A percentile compares a stretch with the other conserved stretches of the same genome.
Evolutionary conservation across 495 filamentous ascomycete species (phyloP).

Genomic region (Cryomyces antarcticus): DNA sequence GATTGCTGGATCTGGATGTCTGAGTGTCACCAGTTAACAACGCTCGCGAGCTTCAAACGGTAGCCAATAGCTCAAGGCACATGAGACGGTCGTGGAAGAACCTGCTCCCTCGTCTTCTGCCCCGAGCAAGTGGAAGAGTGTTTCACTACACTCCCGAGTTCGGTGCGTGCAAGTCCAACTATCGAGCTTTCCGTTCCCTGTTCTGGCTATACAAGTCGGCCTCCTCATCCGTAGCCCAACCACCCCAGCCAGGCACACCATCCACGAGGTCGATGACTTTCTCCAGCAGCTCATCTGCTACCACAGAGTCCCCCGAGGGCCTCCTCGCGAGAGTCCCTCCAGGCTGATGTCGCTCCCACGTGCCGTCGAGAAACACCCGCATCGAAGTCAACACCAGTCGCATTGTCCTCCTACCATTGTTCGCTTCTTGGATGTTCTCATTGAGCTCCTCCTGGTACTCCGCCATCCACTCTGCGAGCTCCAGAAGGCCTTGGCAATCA

Average conservation of each 20-base stretch:
- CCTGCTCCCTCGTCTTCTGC: too few species aligned
- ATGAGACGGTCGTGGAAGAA: too few species aligned
- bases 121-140: too few species aligned
- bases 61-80: too few species aligned
- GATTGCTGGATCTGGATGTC: too few species aligned
- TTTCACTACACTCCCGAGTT: too few species aligned
- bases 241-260: not conserved
- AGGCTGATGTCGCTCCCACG: not conserved
- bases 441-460: slow-evolving; percentile 6
- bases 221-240: not conserved
- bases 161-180: too few species aligned
- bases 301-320: not conserved
- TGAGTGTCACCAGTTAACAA: too few species aligned
- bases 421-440: not conserved
- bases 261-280: not conserved
- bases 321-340: not conserved
- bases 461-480: slow-evolving; percentile 12
- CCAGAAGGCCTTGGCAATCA: slow-evolving; percentile 15
- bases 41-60: too few species aligned
- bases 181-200: not conserved
- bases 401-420: not conserved
- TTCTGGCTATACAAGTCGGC: not conserved
- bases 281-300: not conserved
- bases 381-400: not conserved
- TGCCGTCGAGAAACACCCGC: not conserved